A percentile compares a stretch with the other conserved stretches of the same genome.
phyloP scores from a whole-genome alignment of 1,139 yeast genomes.

The Zygosaccharomyces pseudobailii region DNA sequence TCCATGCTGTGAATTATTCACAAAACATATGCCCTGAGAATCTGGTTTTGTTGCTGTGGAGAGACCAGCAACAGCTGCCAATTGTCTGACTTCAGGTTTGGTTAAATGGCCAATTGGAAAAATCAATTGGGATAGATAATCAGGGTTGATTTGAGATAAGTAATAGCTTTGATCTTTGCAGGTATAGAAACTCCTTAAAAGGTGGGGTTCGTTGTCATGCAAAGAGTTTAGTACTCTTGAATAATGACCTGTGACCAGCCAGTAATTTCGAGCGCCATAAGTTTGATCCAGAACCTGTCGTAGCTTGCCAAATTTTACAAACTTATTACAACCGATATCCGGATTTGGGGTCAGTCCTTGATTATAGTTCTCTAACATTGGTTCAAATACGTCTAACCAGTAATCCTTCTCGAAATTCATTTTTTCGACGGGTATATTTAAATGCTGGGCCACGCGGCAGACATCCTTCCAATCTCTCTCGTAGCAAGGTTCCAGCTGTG shows the following conservation, averaged over 20 bases:
- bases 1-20: slow-evolving; percentile 56
- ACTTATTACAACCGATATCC: slow-evolving; percentile 80
- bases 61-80: slow-evolving; percentile 51
- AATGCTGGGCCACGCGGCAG: slow-evolving; percentile 51
- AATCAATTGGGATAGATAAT: slow-evolving; percentile 46
- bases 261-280: slow-evolving; percentile 48
- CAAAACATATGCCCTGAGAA: slow-evolving; percentile 94
- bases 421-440: slow-evolving; percentile 66
- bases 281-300: slow-evolving; percentile 46
- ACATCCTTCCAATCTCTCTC: slow-evolving; percentile 91
- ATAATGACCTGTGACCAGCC: slow-evolving; percentile 95
- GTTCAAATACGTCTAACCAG: slow-evolving; percentile 88
- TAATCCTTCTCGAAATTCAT: slow-evolving; percentile 86
- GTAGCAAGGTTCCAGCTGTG: slow-evolving; percentile 49
- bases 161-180: slow-evolving; percentile 90
- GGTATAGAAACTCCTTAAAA: slow-evolving; percentile 55
- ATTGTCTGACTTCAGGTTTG: slow-evolving; percentile 66
- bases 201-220: slow-evolving; percentile 37
- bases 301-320: slow-evolving; percentile 81
- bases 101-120: slow-evolving; percentile 77
- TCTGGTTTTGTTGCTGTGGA: slow-evolving; percentile 78
- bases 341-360: slow-evolving; percentile 90
- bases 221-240: slow-evolving; percentile 49
- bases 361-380: slow-evolving; percentile 73
- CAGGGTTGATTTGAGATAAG: slow-evolving; percentile 58